Conservation (phyloP, 2,329 filamentous ascomycete species). For the Botryosphaeria dothidea region DNA sequence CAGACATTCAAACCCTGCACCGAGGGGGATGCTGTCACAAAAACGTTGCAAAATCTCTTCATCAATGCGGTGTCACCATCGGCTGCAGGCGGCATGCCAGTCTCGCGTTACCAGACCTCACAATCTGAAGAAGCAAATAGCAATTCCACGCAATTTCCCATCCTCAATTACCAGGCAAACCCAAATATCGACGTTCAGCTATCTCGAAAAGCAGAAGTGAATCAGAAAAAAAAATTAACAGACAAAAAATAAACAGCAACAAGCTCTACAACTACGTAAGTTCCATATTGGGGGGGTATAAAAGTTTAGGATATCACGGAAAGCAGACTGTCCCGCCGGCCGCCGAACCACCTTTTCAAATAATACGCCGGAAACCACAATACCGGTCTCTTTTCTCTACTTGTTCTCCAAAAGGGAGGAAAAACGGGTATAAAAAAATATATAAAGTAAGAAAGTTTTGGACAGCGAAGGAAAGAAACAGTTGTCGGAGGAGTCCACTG, state of each 20-base stretch:
- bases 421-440: conserved; percentile 17
- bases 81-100: not conserved
- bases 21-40: not conserved
- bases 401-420: conserved; percentile 1
- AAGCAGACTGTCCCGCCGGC: conserved; percentile 18
- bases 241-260: not conserved
- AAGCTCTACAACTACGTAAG: conserved; percentile 9
- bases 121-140: not conserved
- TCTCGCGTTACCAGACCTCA: not conserved
- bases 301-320: conserved; percentile 7
- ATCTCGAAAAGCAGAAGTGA: not conserved
- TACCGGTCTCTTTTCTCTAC: conserved; percentile 14
- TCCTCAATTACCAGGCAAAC: conserved; percentile 14
- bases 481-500: not conserved
- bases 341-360: not conserved
- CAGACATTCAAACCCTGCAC: not conserved
- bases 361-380: conserved; percentile 1
- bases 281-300: conserved; percentile 12
- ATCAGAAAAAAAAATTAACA: not conserved
- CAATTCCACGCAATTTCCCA: not conserved
- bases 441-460: not conserved
- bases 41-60: not conserved
- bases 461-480: not conserved
- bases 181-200: not conserved
- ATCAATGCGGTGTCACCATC: not conserved